These are phyloP conservation scores for Vaucheria bursata DNA, from an alignment of 352 stramenopile species.

Conservation along the genomic window DNA sequence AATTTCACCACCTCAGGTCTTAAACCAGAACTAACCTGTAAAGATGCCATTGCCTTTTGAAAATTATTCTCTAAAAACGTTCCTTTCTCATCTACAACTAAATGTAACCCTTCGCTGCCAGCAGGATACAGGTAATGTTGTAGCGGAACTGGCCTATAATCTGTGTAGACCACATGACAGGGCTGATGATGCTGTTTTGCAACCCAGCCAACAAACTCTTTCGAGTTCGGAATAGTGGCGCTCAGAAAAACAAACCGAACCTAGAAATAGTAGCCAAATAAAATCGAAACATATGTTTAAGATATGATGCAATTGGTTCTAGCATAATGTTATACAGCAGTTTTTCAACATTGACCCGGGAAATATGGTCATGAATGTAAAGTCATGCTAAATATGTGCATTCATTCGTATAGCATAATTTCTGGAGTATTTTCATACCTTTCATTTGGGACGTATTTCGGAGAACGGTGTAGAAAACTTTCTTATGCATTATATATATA, in stretches of 20 bases:
- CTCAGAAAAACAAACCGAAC: slow-evolving; percentile 93
- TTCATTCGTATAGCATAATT: too few relatives aligned
- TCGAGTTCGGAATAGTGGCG: slow-evolving; percentile 96
- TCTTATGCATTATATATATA: too few relatives aligned
- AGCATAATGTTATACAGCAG: too few relatives aligned
- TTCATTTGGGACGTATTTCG: too few relatives aligned
- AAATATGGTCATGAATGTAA: too few relatives aligned
- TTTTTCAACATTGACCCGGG: too few relatives aligned
- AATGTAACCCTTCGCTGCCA: slow-evolving; percentile 86
- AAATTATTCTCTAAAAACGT: slow-evolving; percentile 82
- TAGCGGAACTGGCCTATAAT: slow-evolving; percentile 94
- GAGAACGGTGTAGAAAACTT: too few relatives aligned
- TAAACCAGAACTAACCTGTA: slow-evolving; percentile 57
- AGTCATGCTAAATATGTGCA: too few relatives aligned
- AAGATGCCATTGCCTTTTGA: slow-evolving; percentile 55
- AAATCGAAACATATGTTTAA: too few relatives aligned
- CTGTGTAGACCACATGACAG: slow-evolving; percentile 99
- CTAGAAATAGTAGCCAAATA: slow-evolving; percentile 19
- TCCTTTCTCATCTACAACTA: slow-evolving; percentile 98
- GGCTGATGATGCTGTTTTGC: slow-evolving; percentile 96
- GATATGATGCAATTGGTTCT: too few relatives aligned
- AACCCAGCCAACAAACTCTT: slow-evolving; percentile 92
- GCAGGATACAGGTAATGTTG: slow-evolving; percentile 98
- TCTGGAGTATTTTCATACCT: too few relatives aligned
- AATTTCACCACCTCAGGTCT: too few relatives aligned